These are phyloP conservation scores for Stereocaulon alpinum DNA, from an alignment of 495 filamentous ascomycete genomes.

Conservation along the genomic window DNA sequence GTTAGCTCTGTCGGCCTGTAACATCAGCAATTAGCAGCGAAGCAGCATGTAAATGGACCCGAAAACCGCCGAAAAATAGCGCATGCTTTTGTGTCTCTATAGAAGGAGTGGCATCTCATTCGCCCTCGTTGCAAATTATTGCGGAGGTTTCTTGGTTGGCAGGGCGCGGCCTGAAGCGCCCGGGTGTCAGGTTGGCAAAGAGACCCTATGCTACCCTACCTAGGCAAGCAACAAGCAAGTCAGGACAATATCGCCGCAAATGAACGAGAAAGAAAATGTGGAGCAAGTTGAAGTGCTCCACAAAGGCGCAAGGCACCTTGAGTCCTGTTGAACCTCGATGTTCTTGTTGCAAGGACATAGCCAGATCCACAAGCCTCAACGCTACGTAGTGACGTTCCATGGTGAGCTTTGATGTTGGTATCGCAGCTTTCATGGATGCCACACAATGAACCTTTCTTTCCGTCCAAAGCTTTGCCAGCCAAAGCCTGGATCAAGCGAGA, in stretches of 20 bases:
- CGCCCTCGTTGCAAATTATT: background rate
- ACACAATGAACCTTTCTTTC: conserved; percentile 16
- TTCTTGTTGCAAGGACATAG: conserved; percentile 77
- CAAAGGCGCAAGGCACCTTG: conserved; percentile 53
- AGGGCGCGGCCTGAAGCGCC: background rate
- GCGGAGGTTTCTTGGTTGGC: background rate
- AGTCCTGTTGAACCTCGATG: conserved; percentile 70
- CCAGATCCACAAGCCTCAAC: conserved; percentile 47
- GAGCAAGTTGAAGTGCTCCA: conserved; percentile 61
- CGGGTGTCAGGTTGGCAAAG: background rate
- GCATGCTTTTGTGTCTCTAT: background rate
- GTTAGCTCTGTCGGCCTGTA: background rate
- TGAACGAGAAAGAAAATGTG: conserved; percentile 23
- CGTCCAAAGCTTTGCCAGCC: conserved; percentile 6
- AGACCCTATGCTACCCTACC: conserved; percentile 11
- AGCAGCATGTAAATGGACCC: conserved; percentile 1
- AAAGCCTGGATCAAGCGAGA: background rate
- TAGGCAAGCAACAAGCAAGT: conserved; percentile 5
- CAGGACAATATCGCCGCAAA: background rate
- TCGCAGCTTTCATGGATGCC: conserved; percentile 30
- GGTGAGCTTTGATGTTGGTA: conserved; percentile 42
- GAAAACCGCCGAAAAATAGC: background rate
- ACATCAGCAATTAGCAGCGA: background rate
- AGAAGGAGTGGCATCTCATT: background rate
- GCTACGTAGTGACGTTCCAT: conserved; percentile 24